Conservation (phyloP, 179 eudicot species). For the Drosera spatulata region DNA sequence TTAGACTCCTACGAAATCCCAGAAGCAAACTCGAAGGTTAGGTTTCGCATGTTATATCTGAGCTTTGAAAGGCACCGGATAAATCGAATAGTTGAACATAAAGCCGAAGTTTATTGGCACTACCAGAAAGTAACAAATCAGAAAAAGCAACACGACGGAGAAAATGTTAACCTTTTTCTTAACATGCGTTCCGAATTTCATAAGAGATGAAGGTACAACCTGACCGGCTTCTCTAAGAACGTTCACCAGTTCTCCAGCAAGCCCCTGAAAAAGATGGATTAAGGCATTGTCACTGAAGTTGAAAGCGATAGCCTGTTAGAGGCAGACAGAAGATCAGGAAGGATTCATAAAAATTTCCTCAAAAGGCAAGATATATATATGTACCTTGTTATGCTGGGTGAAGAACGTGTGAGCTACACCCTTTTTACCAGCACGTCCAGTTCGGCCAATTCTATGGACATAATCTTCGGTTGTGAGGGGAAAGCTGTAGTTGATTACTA, state of each 20-base stretch:
- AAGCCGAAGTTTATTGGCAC: too few species aligned
- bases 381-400: slow-evolving; percentile 85
- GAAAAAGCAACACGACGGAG: not conserved
- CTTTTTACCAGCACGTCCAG: slow-evolving; percentile 98
- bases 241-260: slow-evolving; percentile 90
- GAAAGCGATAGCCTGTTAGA: not conserved
- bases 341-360: not conserved
- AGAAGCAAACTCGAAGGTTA: too few species aligned
- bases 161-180: slow-evolving; percentile 67
- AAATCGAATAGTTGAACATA: too few species aligned
- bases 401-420: slow-evolving; percentile 99
- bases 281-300: not conserved
- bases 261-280: slow-evolving; percentile 34
- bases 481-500: slow-evolving; percentile 90
- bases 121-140: too few species aligned
- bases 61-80: too few species aligned
- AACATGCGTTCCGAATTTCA: slow-evolving; percentile 91
- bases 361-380: not conserved
- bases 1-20: too few species aligned
- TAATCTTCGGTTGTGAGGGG: slow-evolving; percentile 98
- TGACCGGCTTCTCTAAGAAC: slow-evolving; percentile 98
- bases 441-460: slow-evolving; percentile 96
- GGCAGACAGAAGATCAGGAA: not conserved
- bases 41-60: too few species aligned
- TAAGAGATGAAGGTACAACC: slow-evolving; percentile 57